Evolutionary conservation across 2,329 filamentous ascomycete genomes (phyloP).

Genomic region (Madurella mycetomatis): DNA sequence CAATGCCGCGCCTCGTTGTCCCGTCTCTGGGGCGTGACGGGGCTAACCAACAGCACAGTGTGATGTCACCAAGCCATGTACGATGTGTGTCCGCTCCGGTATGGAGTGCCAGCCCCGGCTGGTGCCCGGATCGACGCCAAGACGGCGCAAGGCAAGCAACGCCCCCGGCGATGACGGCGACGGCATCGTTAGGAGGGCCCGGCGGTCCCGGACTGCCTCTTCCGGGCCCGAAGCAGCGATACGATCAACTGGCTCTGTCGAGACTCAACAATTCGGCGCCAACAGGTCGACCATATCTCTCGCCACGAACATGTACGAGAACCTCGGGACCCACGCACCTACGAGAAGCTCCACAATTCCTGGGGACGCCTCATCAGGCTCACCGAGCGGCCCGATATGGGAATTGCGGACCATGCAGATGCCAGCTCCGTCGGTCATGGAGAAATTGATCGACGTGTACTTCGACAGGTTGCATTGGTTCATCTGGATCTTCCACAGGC

Average conservation of each 20-base stretch:
- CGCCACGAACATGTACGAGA: conserved; percentile 1
- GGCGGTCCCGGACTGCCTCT: neutral
- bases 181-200: neutral
- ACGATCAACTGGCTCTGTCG: neutral
- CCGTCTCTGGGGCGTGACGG: neutral
- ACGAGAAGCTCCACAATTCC: neutral
- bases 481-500: conserved; percentile 1
- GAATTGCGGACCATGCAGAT: conserved; percentile 1
- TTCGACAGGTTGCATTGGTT: neutral
- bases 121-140: neutral
- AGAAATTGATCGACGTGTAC: conserved; percentile 1
- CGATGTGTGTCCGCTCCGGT: conserved; percentile 1
- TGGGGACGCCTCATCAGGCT: neutral
- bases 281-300: conserved; percentile 3
- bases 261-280: conserved; percentile 1
- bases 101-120: neutral
- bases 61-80: conserved; percentile 1
- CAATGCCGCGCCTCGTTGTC: neutral
- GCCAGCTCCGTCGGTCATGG: neutral
- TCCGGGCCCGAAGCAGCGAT: neutral
- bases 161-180: neutral
- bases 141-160: neutral
- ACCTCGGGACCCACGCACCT: neutral
- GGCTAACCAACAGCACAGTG: neutral
- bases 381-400: neutral